These are phyloP conservation scores for Strobilomyces echinocephalus DNA, from an alignment of 768 basidiomycete genomes.

Conservation along the genomic window DNA sequence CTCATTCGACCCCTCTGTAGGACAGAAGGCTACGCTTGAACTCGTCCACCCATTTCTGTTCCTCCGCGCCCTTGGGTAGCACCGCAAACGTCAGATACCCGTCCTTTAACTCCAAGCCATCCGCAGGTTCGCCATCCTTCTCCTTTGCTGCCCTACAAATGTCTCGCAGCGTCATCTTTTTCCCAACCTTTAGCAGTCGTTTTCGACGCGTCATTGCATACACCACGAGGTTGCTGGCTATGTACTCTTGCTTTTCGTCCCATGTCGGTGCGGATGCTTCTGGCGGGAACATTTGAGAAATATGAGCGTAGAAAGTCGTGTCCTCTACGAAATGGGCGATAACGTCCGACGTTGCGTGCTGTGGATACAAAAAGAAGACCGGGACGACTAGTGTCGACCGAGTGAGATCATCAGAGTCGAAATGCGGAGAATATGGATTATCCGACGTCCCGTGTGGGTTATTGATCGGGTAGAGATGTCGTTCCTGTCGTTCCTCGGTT, in stretches of 20 bases:
- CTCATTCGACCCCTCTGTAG: constrained; percentile 5
- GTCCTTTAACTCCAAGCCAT: constrained; percentile 83
- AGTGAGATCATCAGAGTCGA: constrained; percentile 61
- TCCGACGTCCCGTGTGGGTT: constrained; percentile 45
- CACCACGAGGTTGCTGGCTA: constrained; percentile 57
- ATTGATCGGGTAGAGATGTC: constrained; percentile 61
- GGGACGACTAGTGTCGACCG: constrained; percentile 69
- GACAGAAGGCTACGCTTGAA: constrained; percentile 58
- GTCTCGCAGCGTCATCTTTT: constrained; percentile 80
- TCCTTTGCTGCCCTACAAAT: constrained; percentile 61
- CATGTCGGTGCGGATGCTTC: constrained; percentile 61
- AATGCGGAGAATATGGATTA: constrained; percentile 59
- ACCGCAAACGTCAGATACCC: constrained; percentile 78
- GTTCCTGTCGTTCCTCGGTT: constrained; percentile 45
- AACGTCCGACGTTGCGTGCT: constrained; percentile 83
- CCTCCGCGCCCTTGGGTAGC: constrained; percentile 68
- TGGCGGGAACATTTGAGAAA: constrained; percentile 81
- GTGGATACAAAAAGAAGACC: constrained; percentile 90
- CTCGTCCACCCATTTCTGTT: constrained; percentile 82
- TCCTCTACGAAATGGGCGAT: constrained; percentile 83
- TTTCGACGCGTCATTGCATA: constrained; percentile 78
- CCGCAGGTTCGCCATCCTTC: constrained; percentile 54
- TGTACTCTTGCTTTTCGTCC: constrained; percentile 72
- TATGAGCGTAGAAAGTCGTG: constrained; percentile 73
- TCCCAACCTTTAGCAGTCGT: constrained; percentile 85